A percentile compares a stretch with the other conserved stretches of the same genome.
phyloP scores from a whole-genome alignment of 192 early-diverging fungal genomes.

The Thamnidium elegans region DNA sequence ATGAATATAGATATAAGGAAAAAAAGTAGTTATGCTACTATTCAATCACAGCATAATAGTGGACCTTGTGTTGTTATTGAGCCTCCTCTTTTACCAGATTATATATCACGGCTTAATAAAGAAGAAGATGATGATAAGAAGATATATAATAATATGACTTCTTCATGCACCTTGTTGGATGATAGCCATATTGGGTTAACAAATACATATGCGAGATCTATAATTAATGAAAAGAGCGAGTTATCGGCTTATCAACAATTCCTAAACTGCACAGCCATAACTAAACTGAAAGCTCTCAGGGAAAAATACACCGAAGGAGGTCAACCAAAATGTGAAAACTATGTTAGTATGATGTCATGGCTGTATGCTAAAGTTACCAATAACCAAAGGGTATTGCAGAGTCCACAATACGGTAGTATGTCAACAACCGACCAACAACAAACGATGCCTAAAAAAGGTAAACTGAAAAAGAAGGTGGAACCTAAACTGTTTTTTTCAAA shows the following conservation, averaged over 20 bases:
- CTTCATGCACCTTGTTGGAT: conserved; percentile 8
- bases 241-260: neutral
- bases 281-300: conserved; percentile 1
- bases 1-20: neutral
- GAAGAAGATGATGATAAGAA: too few relatives aligned
- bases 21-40: neutral
- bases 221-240: too few relatives aligned
- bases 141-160: neutral
- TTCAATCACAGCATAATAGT: neutral
- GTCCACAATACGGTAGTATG: neutral
- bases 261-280: neutral
- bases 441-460: neutral
- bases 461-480: conserved; percentile 20
- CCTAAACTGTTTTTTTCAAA: conserved; percentile 87
- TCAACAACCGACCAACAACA: conserved; percentile 9
- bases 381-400: neutral
- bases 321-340: neutral
- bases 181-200: neutral
- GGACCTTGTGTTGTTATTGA: neutral
- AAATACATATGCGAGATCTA: too few relatives aligned
- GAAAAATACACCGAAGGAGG: neutral
- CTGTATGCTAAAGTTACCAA: neutral
- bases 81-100: too few relatives aligned
- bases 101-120: neutral
- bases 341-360: conserved; percentile 3